Evolutionary conservation across 208 protist genomes (phyloP).

Genomic region (Leishmania gerbilli): DNA sequence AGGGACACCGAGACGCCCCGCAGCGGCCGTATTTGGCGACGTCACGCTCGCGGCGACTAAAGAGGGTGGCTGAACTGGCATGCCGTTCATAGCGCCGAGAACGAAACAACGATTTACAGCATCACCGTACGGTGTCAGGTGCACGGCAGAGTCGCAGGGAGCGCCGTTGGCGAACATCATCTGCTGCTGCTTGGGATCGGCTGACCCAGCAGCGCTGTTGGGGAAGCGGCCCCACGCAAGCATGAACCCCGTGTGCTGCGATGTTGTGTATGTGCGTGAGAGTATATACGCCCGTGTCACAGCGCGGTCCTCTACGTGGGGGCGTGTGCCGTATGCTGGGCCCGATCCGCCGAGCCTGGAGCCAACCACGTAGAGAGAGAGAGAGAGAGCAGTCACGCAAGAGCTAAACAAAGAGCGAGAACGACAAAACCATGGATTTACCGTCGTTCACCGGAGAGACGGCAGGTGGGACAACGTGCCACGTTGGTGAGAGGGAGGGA

Average conservation of each 20-base stretch:
- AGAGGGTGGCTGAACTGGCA: neutral
- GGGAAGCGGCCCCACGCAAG: neutral
- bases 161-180: constrained; percentile 2
- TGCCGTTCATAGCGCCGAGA: neutral
- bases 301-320: neutral
- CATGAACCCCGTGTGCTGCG: neutral
- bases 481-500: neutral
- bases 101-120: neutral
- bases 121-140: neutral
- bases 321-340: neutral
- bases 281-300: neutral
- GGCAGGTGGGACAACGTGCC: neutral
- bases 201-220: neutral
- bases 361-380: neutral
- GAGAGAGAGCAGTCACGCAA: neutral
- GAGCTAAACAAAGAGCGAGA: too few species aligned
- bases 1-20: neutral
- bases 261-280: neutral
- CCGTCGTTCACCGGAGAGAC: neutral
- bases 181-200: neutral
- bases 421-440: too few species aligned
- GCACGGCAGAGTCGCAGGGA: neutral
- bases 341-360: neutral
- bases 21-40: neutral
- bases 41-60: neutral